A percentile compares a stretch with the other conserved stretches of the same genome.
Conservation (phyloP, 2,329 filamentous ascomycete species). For the Sclerotinia nivalis region DNA sequence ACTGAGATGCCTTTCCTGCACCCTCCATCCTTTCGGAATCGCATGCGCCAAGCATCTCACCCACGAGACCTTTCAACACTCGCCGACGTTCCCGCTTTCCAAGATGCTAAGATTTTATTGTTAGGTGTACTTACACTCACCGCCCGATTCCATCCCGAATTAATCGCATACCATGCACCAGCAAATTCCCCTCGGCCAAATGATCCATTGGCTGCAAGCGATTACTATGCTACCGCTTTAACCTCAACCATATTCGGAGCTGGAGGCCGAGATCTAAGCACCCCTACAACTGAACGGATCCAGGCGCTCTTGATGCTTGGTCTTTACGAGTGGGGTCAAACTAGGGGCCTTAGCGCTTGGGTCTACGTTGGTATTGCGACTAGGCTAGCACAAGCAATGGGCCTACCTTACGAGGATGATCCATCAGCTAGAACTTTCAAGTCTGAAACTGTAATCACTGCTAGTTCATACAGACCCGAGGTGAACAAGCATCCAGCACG, state of each 20-base stretch:
- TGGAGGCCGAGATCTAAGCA: conserved; percentile 50
- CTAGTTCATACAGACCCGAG: conserved; percentile 33
- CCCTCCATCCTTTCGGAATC: conserved; percentile 60
- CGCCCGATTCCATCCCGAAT: conserved; percentile 63
- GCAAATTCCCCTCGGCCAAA: conserved; percentile 25
- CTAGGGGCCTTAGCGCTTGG: conserved; percentile 63
- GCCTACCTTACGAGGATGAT: conserved; percentile 58
- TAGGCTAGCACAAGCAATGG: conserved; percentile 59
- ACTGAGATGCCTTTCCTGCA: conserved; percentile 74
- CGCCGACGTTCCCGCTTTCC: conserved; percentile 30
- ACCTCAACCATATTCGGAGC: conserved; percentile 51
- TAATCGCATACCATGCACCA: conserved; percentile 51
- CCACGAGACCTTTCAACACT: conserved; percentile 35
- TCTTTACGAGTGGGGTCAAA: conserved; percentile 70
- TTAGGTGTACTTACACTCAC: conserved; percentile 69
- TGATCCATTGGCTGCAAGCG: conserved; percentile 59
- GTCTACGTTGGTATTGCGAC: conserved; percentile 64
- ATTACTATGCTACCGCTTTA: conserved; percentile 64
- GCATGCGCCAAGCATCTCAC: conserved; percentile 48
- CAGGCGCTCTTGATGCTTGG: conserved; percentile 71
- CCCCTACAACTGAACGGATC: conserved; percentile 60
- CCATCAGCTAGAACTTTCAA: conserved; percentile 35
- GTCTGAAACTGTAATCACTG: conserved; percentile 38
- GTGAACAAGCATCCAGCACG: conserved; percentile 30
- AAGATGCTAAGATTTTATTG: conserved; percentile 58